phyloP scores from a whole-genome alignment of 306 rosid species.

The Fragaria iinumae region DNA sequence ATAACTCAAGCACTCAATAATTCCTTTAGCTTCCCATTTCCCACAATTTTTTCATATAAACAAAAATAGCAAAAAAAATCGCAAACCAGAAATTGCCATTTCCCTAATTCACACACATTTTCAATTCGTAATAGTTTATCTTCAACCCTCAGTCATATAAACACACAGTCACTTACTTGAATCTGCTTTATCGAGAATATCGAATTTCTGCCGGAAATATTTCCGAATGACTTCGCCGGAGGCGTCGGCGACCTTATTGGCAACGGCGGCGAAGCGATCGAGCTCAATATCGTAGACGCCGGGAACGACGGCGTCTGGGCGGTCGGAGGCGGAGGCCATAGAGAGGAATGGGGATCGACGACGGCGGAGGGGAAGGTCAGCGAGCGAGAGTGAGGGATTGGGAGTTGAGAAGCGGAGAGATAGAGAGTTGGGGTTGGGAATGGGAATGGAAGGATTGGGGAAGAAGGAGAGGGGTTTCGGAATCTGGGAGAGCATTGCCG shows the following conservation, averaged over 20 bases:
- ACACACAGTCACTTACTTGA: slow-evolving; percentile 37
- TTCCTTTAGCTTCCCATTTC: neutral
- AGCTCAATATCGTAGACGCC: slow-evolving; percentile 31
- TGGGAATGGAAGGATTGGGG: slow-evolving; percentile 16
- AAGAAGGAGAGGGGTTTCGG: slow-evolving; percentile 18
- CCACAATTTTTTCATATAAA: neutral
- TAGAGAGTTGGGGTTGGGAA: slow-evolving; percentile 6
- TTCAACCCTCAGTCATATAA: neutral
- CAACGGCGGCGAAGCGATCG: slow-evolving; percentile 51
- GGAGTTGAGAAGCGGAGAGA: slow-evolving; percentile 8
- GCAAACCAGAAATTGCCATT: neutral
- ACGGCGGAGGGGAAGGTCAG: slow-evolving; percentile 8
- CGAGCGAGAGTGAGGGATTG: neutral
- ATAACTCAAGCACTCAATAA: neutral
- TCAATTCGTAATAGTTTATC: neutral
- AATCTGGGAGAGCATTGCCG: slow-evolving; percentile 40
- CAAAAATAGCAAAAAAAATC: neutral
- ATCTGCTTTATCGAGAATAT: slow-evolving; percentile 69
- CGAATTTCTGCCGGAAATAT: slow-evolving; percentile 74
- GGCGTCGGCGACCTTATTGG: slow-evolving; percentile 73
- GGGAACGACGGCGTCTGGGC: slow-evolving; percentile 19
- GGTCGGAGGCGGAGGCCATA: slow-evolving; percentile 37
- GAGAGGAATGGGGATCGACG: slow-evolving; percentile 10
- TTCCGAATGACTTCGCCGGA: slow-evolving; percentile 70
- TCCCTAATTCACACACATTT: neutral